These are phyloP conservation scores for Backusella macrospora DNA, from an alignment of 192 early-diverging fungal genomes.

Conservation along the genomic window DNA sequence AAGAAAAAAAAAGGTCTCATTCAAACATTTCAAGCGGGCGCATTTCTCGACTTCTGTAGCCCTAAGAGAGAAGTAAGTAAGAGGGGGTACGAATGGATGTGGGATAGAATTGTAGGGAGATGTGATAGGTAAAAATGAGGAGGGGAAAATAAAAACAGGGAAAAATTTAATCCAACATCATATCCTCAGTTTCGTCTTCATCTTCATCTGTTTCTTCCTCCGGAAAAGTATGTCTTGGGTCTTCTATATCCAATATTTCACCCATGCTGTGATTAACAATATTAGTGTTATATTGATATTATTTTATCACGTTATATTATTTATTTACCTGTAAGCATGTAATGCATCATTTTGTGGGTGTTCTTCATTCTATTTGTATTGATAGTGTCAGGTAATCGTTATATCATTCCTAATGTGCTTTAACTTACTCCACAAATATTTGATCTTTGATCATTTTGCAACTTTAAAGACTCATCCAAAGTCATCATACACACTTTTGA, in stretches of 20 bases:
- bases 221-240: conserved; percentile 7
- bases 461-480: conserved; percentile 22
- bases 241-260: conserved; percentile 8
- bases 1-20: background rate
- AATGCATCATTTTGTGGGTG: background rate
- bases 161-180: background rate
- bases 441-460: conserved; percentile 22
- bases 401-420: background rate
- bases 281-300: background rate
- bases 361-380: background rate
- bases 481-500: conserved; percentile 27
- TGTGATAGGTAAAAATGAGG: background rate
- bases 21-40: background rate
- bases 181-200: background rate
- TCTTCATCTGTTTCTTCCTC: conserved; percentile 28
- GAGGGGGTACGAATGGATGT: too few species aligned
- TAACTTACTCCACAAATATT: background rate
- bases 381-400: background rate
- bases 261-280: conserved; percentile 15
- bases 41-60: conserved; percentile 2
- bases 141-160: background rate
- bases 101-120: background rate
- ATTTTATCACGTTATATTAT: background rate
- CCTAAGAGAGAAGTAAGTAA: background rate
- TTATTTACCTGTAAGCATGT: conserved; percentile 11